Base-by-base conservation (phyloP, 768 basidiomycete species). In the Fistulinella prunicolor region DNA sequence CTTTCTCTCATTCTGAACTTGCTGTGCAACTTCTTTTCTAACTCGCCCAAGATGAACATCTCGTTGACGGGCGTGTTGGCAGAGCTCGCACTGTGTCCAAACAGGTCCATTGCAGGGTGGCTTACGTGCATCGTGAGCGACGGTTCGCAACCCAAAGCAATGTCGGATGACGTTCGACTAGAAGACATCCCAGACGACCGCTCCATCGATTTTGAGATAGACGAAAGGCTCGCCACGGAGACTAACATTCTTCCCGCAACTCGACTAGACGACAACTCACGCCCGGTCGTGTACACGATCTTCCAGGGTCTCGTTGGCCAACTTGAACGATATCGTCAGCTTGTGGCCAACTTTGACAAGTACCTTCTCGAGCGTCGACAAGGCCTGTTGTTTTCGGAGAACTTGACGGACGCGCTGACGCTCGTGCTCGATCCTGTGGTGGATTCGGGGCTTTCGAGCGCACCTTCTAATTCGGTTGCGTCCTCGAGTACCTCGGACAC, bases 361-460 rank as follows among this genome's bases (percentile, higher is more conserved):
- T 89, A 81, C 59, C 79, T 98, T 3, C 65, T 82, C 2, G 91
- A 98, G 67, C 80, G 95, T 29, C 79, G 95, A 16, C 87, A 86
- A 61, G 94, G 94, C 2, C 74, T 98, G 9, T 69, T 95, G 16
- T 96, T 95, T 66, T 86, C 87, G 4, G 94, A 96, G 69, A 94
- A 94, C 62, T 71, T 96, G 29, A 88, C 84, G 7, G 95, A 97
- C 58, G 94, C 94, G 4, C 73, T 97, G 49, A 86, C 77, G 38
- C 71, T 92, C 38, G 77, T 74, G 13, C 70, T 93, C 46, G 86
- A 93, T 48, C 66, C 87, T 20, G 71, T 75, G 3, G 73, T 79
- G 16, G 77, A 81, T 44, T 64, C 73, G 12, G 64, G 50, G 20
- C 43, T 52, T 42, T 41, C 42, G 19, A 47, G 42, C n/a, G 41